phyloP scores from a whole-genome alignment of 2,329 filamentous ascomycete species.

The Knoxdaviesia proteae region DNA sequence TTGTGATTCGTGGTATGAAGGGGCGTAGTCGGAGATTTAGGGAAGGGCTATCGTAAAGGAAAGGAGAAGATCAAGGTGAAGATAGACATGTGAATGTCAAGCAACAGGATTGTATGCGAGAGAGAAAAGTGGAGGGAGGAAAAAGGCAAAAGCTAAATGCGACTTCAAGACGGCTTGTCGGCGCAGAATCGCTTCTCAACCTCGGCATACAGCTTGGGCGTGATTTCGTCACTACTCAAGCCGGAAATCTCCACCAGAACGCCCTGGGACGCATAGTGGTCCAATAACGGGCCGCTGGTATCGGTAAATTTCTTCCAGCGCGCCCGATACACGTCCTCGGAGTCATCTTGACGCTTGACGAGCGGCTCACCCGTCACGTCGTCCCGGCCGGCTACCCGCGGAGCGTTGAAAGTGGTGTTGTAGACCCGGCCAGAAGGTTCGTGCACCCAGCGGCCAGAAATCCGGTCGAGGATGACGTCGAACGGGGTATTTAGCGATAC shows the following conservation, averaged over 20 bases:
- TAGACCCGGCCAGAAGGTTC: constrained; percentile 80
- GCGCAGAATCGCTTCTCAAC: constrained; percentile 52
- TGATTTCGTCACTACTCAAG: constrained; percentile 86
- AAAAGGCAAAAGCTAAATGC: too few species aligned
- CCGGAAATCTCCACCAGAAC: constrained; percentile 76
- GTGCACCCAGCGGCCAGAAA: constrained; percentile 85
- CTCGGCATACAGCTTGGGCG: constrained; percentile 66
- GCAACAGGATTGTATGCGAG: too few species aligned
- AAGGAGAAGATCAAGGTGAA: too few species aligned
- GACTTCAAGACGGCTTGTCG: too few species aligned
- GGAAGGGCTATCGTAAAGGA: too few species aligned
- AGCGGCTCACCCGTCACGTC: constrained; percentile 80
- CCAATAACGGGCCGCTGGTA: constrained; percentile 63
- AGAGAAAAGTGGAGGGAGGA: too few species aligned
- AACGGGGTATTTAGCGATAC: constrained; percentile 72
- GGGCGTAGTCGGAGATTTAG: too few species aligned
- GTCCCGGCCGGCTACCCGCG: constrained; percentile 60
- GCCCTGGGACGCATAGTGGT: constrained; percentile 71
- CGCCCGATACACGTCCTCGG: constrained; percentile 64
- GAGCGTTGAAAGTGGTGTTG: constrained; percentile 83
- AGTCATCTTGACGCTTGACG: constrained; percentile 68
- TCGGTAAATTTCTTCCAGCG: constrained; percentile 72
- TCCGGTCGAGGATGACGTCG: constrained; percentile 71
- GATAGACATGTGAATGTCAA: too few species aligned
- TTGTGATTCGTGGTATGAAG: too few species aligned